These are phyloP conservation scores for Tulasnella sp. DNA, from an alignment of 768 basidiomycete genomes.

Conservation along the genomic window DNA sequence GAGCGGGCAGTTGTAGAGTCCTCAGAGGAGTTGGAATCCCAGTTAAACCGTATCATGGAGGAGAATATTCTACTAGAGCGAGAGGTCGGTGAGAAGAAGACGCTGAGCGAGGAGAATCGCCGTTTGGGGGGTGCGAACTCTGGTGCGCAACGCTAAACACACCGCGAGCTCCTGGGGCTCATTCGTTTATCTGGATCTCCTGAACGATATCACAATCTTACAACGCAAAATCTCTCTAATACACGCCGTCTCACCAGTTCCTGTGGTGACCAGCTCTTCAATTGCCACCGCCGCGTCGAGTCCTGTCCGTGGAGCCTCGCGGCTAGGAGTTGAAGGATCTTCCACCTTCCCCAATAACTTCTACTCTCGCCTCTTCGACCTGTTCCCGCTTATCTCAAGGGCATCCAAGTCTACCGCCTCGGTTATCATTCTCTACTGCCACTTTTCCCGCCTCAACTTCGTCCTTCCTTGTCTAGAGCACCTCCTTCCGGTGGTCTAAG, in stretches of 20 bases:
- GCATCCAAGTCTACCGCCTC: not conserved
- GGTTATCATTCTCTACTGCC: not conserved
- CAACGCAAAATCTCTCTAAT: not conserved
- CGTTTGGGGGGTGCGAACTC: slow-evolving; percentile 49
- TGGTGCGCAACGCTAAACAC: slow-evolving; percentile 41
- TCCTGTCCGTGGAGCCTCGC: not conserved
- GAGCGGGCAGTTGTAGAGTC: slow-evolving; percentile 44
- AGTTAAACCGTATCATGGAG: slow-evolving; percentile 50
- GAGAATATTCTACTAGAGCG: slow-evolving; percentile 52
- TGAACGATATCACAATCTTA: not conserved
- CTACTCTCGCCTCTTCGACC: slow-evolving; percentile 6
- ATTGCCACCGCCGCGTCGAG: not conserved
- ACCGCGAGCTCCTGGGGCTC: not conserved
- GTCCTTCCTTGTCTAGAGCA: not conserved
- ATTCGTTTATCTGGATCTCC: not conserved
- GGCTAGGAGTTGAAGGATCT: not conserved
- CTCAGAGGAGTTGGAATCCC: slow-evolving; percentile 42
- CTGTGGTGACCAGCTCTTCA: not conserved
- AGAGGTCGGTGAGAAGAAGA: slow-evolving; percentile 48
- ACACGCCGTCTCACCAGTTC: not conserved
- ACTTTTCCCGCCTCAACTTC: not conserved
- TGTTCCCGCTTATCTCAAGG: not conserved
- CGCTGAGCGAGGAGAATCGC: slow-evolving; percentile 49
- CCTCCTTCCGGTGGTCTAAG: slow-evolving; percentile 12
- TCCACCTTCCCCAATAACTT: not conserved